phyloP scores from a whole-genome alignment of 495 filamentous ascomycete genomes.

The Penicillium paxilli region DNA sequence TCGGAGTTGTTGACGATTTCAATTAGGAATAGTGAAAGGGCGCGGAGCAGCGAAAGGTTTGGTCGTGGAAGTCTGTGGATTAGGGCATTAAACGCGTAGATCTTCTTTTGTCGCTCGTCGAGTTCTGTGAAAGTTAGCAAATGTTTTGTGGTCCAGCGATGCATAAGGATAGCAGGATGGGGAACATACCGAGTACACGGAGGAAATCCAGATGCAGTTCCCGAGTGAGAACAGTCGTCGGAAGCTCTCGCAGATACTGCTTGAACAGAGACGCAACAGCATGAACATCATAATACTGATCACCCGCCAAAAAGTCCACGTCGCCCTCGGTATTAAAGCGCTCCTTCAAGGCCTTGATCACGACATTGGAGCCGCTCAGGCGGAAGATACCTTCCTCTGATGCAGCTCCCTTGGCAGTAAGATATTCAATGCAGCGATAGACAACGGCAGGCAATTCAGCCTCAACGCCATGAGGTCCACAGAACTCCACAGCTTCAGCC shows the following conservation, averaged over 20 bases:
- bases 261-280: constrained; percentile 94
- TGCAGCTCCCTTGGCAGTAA: constrained; percentile 78
- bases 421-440: constrained; percentile 93
- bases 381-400: constrained; percentile 95
- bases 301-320: constrained; percentile 80
- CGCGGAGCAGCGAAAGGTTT: constrained; percentile 77
- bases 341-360: constrained; percentile 87
- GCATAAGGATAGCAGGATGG: too few relatives aligned
- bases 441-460: constrained; percentile 90
- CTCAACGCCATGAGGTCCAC: constrained; percentile 66
- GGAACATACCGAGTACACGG: constrained; percentile 75
- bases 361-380: constrained; percentile 88
- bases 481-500: constrained; percentile 81
- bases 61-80: constrained; percentile 78
- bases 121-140: constrained; percentile 46
- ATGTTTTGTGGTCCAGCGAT: constrained; percentile 4
- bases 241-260: constrained; percentile 89
- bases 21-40: constrained; percentile 82
- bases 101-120: constrained; percentile 71
- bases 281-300: constrained; percentile 91
- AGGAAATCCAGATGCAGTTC: constrained; percentile 90
- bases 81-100: constrained; percentile 79
- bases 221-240: constrained; percentile 83
- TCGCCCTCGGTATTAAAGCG: constrained; percentile 94
- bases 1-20: constrained; percentile 86